Conservation (phyloP, 176 grass and related monocot genomes). For the Oryza glaberrima region DNA sequence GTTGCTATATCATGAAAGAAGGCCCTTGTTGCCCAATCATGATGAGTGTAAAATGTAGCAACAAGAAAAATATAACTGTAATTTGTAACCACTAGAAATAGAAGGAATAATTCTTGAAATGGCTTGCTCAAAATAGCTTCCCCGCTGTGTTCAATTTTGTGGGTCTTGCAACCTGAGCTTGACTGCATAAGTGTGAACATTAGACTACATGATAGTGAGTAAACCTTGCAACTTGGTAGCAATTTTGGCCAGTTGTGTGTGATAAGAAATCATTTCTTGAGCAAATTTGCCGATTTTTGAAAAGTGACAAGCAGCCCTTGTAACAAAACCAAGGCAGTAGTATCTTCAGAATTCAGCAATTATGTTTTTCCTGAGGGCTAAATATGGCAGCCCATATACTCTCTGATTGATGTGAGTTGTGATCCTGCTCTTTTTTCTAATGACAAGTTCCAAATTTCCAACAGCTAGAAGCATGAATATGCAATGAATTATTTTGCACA, state of each 20-base stretch:
- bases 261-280: background rate
- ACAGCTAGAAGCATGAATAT: background rate
- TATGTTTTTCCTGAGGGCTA: background rate
- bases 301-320: background rate
- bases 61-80: slow-evolving; percentile 11
- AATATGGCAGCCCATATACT: background rate
- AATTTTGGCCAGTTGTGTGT: background rate
- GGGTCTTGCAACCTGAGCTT: background rate
- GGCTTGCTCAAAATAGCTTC: background rate
- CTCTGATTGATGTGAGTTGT: background rate
- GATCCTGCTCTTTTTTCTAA: background rate
- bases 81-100: slow-evolving; percentile 36
- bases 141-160: background rate
- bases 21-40: slow-evolving; percentile 22
- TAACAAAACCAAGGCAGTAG: background rate
- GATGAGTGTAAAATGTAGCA: slow-evolving; percentile 41
- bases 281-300: background rate
- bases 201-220: background rate
- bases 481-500: no score
- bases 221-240: background rate
- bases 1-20: slow-evolving; percentile 5
- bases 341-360: background rate
- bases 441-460: background rate
- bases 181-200: background rate
- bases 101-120: slow-evolving; percentile 41